These are phyloP conservation scores for Tagetes erecta DNA, from an alignment of 129 eudicot species.

Conservation along the genomic window DNA sequence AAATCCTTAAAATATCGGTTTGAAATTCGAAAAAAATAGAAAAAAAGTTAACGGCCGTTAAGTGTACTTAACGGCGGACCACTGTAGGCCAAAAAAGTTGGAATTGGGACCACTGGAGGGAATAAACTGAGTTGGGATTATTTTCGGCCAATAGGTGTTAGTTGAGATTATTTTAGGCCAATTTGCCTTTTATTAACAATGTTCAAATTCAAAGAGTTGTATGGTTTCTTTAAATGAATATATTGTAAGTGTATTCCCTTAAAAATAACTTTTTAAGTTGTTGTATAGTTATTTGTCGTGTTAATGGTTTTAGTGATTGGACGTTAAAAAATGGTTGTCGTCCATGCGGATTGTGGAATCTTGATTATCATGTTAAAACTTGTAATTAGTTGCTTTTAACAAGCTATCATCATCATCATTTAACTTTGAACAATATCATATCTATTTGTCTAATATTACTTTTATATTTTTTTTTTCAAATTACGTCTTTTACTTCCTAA, in stretches of 20 bases:
- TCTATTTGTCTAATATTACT: background rate
- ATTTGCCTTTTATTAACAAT: background rate
- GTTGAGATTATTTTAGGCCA: too few species aligned
- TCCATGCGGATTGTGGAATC: slow-evolving; percentile 13
- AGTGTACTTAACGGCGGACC: too few species aligned
- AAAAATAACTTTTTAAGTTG: background rate
- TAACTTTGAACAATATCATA: background rate
- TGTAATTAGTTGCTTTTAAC: slow-evolving; percentile 11
- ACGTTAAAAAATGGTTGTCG: slow-evolving; percentile 2
- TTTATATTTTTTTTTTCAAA: too few species aligned
- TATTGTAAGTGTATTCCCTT: background rate
- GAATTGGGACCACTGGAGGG: too few species aligned
- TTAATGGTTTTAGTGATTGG: slow-evolving; percentile 8
- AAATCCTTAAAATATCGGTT: too few species aligned
- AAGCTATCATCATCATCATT: background rate
- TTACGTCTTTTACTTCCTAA: too few species aligned
- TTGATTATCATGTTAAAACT: slow-evolving; percentile 3
- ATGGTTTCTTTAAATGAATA: background rate
- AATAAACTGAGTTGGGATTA: too few species aligned
- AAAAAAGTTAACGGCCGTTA: too few species aligned
- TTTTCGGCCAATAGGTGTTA: too few species aligned
- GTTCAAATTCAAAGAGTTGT: background rate
- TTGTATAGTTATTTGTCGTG: slow-evolving; percentile 9
- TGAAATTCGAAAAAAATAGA: too few species aligned
- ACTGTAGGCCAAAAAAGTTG: too few species aligned